phyloP scores from a whole-genome alignment of 257 asterid genomes.

The Cruciata laevipes region DNA sequence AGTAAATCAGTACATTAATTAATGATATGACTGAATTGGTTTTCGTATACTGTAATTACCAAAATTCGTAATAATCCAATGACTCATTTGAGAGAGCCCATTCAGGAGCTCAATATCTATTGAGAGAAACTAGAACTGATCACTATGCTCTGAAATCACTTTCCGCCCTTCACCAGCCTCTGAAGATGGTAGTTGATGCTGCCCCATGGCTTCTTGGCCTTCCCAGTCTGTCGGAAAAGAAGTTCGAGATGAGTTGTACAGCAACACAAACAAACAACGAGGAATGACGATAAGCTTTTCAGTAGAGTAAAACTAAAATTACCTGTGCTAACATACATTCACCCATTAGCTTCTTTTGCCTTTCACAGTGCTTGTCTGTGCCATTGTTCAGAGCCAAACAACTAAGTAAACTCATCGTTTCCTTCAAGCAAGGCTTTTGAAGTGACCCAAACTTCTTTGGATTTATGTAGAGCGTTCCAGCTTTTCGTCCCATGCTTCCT shows the following conservation, averaged over 20 bases:
- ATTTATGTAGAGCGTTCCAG: conserved; percentile 51
- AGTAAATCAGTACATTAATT: too few species aligned
- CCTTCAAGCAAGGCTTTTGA: conserved; percentile 86
- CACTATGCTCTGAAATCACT: conserved; percentile 22
- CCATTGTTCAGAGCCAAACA: conserved; percentile 76
- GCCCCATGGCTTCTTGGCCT: conserved; percentile 64
- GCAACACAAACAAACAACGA: too few species aligned
- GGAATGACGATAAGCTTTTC: neutral
- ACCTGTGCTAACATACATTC: conserved; percentile 94
- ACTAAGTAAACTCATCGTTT: conserved; percentile 65
- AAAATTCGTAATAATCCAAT: neutral
- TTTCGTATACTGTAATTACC: neutral
- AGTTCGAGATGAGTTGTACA: conserved; percentile 5
- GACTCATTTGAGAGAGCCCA: neutral
- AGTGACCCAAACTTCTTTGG: conserved; percentile 76
- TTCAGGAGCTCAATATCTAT: neutral
- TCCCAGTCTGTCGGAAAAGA: conserved; percentile 41
- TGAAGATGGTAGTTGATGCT: conserved; percentile 89
- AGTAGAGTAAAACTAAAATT: neutral
- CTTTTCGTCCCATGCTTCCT: conserved; percentile 78
- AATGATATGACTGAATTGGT: neutral
- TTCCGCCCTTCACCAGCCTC: conserved; percentile 75
- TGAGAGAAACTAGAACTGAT: neutral
- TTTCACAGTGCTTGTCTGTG: conserved; percentile 52
- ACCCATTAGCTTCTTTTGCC: conserved; percentile 61